Conservation (phyloP, 2,329 filamentous ascomycete species). For the Phyllachora maydis region DNA sequence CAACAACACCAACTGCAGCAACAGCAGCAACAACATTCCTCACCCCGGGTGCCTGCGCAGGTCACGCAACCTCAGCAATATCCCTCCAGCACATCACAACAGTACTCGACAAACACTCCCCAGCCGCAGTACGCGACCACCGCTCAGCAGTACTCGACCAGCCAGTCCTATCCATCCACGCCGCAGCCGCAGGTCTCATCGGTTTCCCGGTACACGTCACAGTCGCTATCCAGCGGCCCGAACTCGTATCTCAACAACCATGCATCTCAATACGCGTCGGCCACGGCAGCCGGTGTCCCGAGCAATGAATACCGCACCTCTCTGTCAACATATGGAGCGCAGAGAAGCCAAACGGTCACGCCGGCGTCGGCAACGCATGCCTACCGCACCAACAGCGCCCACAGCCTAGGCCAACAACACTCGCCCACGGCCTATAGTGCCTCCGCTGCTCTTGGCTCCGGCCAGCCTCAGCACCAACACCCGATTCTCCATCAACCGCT, state of each 20-base stretch:
- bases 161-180: constrained; percentile 4
- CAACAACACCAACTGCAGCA: constrained; percentile 6
- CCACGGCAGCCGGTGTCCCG: constrained; percentile 5
- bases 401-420: too few relatives aligned
- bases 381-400: too few relatives aligned
- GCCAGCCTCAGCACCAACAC: constrained; percentile 5
- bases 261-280: constrained; percentile 8
- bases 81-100: too few relatives aligned
- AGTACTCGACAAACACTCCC: constrained; percentile 3
- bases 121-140: constrained; percentile 5
- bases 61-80: constrained; percentile 5
- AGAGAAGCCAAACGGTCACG: too few relatives aligned
- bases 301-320: constrained; percentile 3
- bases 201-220: constrained; percentile 9
- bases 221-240: constrained; percentile 6
- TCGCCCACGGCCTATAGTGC: too few relatives aligned
- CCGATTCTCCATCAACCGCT: constrained; percentile 3
- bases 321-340: constrained; percentile 5
- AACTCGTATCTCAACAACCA: constrained; percentile 8
- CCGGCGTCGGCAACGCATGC: too few relatives aligned
- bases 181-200: constrained; percentile 7
- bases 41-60: too few relatives aligned
- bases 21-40: constrained; percentile 4
- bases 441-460: too few relatives aligned
- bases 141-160: constrained; percentile 7